These are phyloP conservation scores for Phytopythium vexans DNA, from an alignment of 352 stramenopile species.

Conservation along the genomic window DNA sequence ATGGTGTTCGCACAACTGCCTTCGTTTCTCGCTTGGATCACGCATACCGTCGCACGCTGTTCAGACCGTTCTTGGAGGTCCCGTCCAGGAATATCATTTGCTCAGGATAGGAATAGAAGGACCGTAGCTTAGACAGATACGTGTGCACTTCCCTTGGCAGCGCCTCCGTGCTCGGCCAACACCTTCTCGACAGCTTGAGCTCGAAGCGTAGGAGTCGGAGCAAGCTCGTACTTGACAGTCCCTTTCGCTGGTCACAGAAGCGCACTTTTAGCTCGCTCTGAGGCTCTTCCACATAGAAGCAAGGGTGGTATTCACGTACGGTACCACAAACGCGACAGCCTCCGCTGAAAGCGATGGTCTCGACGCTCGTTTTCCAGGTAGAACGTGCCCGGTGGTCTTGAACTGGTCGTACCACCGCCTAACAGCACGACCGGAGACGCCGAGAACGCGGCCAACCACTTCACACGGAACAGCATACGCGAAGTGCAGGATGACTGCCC, in stretches of 20 bases:
- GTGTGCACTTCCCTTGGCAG: slow-evolving; percentile 7
- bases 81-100: slow-evolving; percentile 17
- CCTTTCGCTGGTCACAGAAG: not conserved
- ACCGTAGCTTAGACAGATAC: slow-evolving; percentile 3
- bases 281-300: slow-evolving; percentile 19
- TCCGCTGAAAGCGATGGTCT: not conserved
- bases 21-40: not conserved
- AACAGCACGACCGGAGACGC: slow-evolving; percentile 3
- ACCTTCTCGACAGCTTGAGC: slow-evolving; percentile 11
- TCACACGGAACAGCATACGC: slow-evolving; percentile 13
- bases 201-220: slow-evolving; percentile 10
- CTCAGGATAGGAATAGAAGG: slow-evolving; percentile 14
- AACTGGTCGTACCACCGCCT: slow-evolving; percentile 12
- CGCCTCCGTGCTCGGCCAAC: slow-evolving; percentile 1
- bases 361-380: not conserved
- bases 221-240: not conserved
- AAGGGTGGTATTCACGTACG: slow-evolving; percentile 15
- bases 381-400: slow-evolving; percentile 5
- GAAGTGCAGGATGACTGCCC: slow-evolving; percentile 15
- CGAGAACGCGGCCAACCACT: slow-evolving; percentile 8
- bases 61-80: slow-evolving; percentile 11
- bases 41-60: slow-evolving; percentile 9
- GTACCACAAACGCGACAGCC: not conserved
- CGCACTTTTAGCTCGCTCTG: not conserved
- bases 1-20: slow-evolving; percentile 5